Evolutionary conservation across 495 filamentous ascomycete genomes (phyloP).

Genomic region (Xylaria acuta): DNA sequence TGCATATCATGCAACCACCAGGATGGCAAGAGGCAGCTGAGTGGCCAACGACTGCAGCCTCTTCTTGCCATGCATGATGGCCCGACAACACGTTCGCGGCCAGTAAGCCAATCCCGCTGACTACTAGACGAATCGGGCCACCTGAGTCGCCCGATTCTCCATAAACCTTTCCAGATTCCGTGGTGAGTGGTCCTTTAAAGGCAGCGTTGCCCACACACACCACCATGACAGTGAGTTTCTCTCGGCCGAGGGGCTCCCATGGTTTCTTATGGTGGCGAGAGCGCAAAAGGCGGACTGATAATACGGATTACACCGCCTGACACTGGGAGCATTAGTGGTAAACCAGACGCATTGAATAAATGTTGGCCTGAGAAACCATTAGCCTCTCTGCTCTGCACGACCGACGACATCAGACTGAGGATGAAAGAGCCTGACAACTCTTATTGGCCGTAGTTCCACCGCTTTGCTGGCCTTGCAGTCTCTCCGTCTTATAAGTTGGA

Average conservation of each 20-base stretch:
- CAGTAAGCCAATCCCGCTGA: slow-evolving; percentile 44
- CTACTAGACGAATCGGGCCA: slow-evolving; percentile 43
- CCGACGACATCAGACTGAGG: slow-evolving; percentile 1
- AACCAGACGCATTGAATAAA: slow-evolving; percentile 27
- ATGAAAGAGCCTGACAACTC: slow-evolving; percentile 25
- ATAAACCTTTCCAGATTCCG: slow-evolving; percentile 11
- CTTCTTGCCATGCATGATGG: slow-evolving; percentile 41
- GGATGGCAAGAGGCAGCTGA: slow-evolving; percentile 37
- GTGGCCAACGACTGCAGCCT: slow-evolving; percentile 41
- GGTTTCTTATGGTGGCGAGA: slow-evolving; percentile 2
- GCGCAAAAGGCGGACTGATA: neutral
- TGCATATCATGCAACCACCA: slow-evolving; percentile 45
- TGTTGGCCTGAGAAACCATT: slow-evolving; percentile 36
- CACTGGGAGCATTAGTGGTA: neutral
- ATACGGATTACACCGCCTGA: slow-evolving; percentile 6
- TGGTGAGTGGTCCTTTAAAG: slow-evolving; percentile 16
- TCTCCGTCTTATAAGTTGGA: slow-evolving; percentile 33
- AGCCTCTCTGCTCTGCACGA: slow-evolving; percentile 29
- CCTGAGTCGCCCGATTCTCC: slow-evolving; percentile 42
- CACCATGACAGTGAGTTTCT: slow-evolving; percentile 14
- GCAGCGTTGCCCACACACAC: slow-evolving; percentile 27
- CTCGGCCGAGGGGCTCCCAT: neutral
- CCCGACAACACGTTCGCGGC: slow-evolving; percentile 38
- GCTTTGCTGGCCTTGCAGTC: slow-evolving; percentile 35
- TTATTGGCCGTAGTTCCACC: slow-evolving; percentile 37